Percentiles rank a stretch among this genome's conserved stretches.
These are phyloP conservation scores for Camellia oleifera DNA, from an alignment of 179 eudicot species.

Conservation along the genomic window DNA sequence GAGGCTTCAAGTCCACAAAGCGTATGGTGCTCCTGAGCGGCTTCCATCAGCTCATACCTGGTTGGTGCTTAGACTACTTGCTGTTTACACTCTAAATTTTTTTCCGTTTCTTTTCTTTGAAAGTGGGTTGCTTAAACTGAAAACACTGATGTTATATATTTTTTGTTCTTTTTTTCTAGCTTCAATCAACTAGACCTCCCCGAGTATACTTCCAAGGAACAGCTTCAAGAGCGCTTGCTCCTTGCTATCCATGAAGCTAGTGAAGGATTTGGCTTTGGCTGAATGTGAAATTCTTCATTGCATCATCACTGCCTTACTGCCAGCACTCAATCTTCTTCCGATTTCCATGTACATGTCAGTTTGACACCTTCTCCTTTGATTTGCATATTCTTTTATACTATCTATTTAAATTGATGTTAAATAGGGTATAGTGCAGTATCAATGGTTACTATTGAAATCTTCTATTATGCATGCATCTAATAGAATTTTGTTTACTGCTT, in stretches of 20 bases:
- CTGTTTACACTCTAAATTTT: conserved; percentile 1
- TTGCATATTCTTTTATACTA: background rate
- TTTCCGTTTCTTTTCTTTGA: background rate
- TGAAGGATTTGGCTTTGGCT: conserved; percentile 99
- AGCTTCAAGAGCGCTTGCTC: conserved; percentile 81
- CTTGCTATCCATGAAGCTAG: conserved; percentile 99
- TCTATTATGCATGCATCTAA: background rate
- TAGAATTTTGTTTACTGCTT: background rate
- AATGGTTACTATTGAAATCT: background rate
- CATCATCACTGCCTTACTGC: conserved; percentile 6
- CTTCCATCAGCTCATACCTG: conserved; percentile 99
- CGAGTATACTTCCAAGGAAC: conserved; percentile 91
- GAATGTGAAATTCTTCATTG: conserved; percentile 16
- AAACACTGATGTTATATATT: background rate
- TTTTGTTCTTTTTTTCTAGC: conserved; percentile 30
- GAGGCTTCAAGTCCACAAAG: conserved; percentile 94
- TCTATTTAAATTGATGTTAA: background rate
- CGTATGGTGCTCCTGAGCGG: conserved; percentile 98
- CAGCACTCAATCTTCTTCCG: conserved; percentile 9
- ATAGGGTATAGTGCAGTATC: background rate
- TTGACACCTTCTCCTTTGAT: background rate
- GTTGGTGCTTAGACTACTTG: conserved; percentile 36
- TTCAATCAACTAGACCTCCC: conserved; percentile 98
- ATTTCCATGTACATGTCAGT: conserved; percentile 32
- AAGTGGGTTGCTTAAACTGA: background rate